phyloP scores from a whole-genome alignment of 225 moss, liverwort and hornwort species.

The Thuidium tamariscinum region DNA sequence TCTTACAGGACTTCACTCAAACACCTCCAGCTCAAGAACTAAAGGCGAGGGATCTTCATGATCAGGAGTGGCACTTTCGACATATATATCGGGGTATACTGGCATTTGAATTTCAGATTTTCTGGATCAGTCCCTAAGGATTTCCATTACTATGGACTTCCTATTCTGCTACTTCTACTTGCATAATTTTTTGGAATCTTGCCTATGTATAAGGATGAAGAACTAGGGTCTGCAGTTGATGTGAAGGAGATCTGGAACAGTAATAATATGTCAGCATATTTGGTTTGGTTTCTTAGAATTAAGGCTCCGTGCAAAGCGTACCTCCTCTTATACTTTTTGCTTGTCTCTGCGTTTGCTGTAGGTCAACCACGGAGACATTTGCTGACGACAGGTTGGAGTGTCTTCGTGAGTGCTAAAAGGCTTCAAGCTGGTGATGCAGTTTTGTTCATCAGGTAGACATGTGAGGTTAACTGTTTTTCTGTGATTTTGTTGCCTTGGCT shows the following conservation, averaged over 20 bases:
- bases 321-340: neutral
- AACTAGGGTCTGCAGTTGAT: neutral
- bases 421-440: constrained; percentile 59
- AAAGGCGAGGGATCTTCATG: constrained; percentile 49
- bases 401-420: constrained; percentile 51
- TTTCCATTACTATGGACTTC: neutral
- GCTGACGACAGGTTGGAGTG: constrained; percentile 55
- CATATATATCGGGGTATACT: constrained; percentile 47
- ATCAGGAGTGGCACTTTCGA: constrained; percentile 59
- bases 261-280: neutral
- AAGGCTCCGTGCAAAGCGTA: neutral
- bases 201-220: neutral
- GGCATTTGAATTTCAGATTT: neutral
- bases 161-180: neutral
- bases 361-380: constrained; percentile 53
- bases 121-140: neutral
- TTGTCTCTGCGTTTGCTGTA: neutral
- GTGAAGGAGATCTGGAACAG: neutral
- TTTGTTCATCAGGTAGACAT: constrained; percentile 37
- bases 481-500: neutral
- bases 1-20: constrained; percentile 33
- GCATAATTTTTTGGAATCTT: neutral
- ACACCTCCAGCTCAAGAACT: constrained; percentile 59
- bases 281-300: neutral
- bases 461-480: neutral